Conservation (phyloP, 2,329 filamentous ascomycete species). For the Podosphaera xanthii region DNA sequence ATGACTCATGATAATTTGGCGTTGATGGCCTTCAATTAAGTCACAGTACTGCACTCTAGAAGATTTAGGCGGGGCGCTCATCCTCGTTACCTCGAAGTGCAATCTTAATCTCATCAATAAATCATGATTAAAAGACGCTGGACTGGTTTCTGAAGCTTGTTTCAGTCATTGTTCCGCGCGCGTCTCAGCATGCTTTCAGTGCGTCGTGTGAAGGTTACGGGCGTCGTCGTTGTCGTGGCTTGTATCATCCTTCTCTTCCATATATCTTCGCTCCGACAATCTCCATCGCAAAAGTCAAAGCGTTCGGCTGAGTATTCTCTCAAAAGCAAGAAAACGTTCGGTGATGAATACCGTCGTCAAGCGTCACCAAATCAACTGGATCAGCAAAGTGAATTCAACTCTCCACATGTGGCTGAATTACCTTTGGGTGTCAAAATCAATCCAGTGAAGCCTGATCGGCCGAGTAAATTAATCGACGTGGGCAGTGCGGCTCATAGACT, state of each 20-base stretch:
- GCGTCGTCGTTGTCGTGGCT: constrained; percentile 38
- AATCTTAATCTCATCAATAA: too few species aligned
- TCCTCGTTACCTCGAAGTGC: too few species aligned
- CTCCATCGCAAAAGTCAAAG: constrained; percentile 22
- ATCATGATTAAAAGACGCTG: too few species aligned
- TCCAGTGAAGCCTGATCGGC: constrained; percentile 37
- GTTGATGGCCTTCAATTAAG: too few species aligned
- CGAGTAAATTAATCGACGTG: constrained; percentile 28
- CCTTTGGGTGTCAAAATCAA: constrained; percentile 45
- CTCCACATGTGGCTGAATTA: constrained; percentile 40
- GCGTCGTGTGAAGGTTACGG: constrained; percentile 44
- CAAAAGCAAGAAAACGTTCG: constrained; percentile 33
- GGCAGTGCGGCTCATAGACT: constrained; percentile 16
- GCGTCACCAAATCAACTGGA: constrained; percentile 13
- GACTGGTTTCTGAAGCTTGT: too few species aligned
- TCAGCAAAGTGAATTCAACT: constrained; percentile 32
- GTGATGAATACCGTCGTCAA: background rate
- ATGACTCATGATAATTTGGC: too few species aligned
- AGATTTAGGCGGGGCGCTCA: too few species aligned
- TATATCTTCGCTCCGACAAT: constrained; percentile 32
- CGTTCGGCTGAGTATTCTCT: constrained; percentile 32
- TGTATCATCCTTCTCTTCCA: constrained; percentile 53
- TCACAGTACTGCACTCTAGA: too few species aligned
- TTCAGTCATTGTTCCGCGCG: too few species aligned
- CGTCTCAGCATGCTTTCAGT: constrained; percentile 36